These are phyloP conservation scores for Trichoderma orchidacearum DNA, from an alignment of 495 filamentous ascomycete species.

Conservation along the genomic window DNA sequence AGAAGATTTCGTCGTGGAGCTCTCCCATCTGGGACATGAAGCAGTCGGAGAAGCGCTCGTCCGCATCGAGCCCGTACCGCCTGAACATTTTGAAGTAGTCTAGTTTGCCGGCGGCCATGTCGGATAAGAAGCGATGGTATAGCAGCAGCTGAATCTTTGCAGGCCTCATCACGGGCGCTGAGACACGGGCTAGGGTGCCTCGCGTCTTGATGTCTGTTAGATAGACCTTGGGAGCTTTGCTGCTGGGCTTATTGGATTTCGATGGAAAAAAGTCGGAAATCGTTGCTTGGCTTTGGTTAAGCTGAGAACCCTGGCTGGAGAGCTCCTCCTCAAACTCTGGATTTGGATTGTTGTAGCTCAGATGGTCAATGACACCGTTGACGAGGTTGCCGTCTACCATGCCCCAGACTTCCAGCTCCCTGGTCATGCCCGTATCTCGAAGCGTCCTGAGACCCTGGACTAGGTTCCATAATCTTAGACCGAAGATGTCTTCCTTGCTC, in stretches of 20 bases:
- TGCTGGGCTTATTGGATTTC: slow-evolving; percentile 4
- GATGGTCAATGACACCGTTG: slow-evolving; percentile 79
- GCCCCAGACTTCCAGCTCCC: slow-evolving; percentile 93
- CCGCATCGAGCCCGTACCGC: slow-evolving; percentile 53
- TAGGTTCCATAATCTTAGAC: slow-evolving; percentile 80
- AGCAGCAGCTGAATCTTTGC: slow-evolving; percentile 80
- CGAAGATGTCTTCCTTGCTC: slow-evolving; percentile 72
- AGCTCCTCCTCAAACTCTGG: slow-evolving; percentile 46
- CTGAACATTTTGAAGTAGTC: slow-evolving; percentile 50
- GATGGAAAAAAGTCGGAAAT: slow-evolving; percentile 11
- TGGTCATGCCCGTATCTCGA: slow-evolving; percentile 63
- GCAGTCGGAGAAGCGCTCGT: slow-evolving; percentile 54
- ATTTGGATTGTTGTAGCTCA: slow-evolving; percentile 68
- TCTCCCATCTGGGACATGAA: slow-evolving; percentile 69
- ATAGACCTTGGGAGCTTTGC: slow-evolving; percentile 55
- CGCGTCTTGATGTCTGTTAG: slow-evolving; percentile 86
- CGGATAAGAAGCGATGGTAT: slow-evolving; percentile 74
- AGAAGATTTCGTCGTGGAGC: slow-evolving; percentile 46
- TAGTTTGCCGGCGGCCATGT: slow-evolving; percentile 57
- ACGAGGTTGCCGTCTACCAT: slow-evolving; percentile 68
- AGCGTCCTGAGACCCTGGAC: slow-evolving; percentile 73
- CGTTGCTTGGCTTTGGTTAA: slow-evolving; percentile 5
- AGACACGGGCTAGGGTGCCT: slow-evolving; percentile 43
- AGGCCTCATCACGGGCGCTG: slow-evolving; percentile 53
- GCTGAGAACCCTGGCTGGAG: slow-evolving; percentile 5